Evolutionary conservation across 1,284 basidiomycete genomes (phyloP).

Genomic region (Rhodotorula sp.): DNA sequence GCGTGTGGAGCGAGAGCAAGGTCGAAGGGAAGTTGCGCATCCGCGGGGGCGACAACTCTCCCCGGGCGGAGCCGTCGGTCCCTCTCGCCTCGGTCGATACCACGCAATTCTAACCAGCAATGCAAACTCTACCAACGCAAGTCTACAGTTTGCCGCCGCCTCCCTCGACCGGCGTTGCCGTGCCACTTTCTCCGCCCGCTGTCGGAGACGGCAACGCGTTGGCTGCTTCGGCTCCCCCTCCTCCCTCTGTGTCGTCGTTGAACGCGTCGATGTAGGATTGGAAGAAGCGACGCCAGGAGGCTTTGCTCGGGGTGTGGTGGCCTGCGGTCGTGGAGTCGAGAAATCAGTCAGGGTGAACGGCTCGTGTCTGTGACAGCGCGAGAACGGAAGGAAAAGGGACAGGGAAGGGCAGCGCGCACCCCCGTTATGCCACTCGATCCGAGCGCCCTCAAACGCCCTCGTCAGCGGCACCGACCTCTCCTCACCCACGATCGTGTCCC

Average conservation of each 20-base stretch:
- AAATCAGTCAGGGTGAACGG: neutral
- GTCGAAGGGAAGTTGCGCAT: too few species aligned
- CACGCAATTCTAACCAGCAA: too few species aligned
- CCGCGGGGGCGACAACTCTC: too few species aligned
- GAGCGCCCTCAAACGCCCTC: conserved; percentile 57
- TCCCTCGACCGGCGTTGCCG: neutral
- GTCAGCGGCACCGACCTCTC: conserved; percentile 66
- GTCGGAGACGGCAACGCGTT: conserved; percentile 19
- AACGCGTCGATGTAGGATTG: conserved; percentile 29
- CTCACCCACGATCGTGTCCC: conserved; percentile 72
- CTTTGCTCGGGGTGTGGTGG: conserved; percentile 73
- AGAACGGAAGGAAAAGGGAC: neutral
- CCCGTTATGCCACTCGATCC: conserved; percentile 70
- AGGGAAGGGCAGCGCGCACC: conserved; percentile 55
- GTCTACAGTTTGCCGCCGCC: conserved; percentile 18
- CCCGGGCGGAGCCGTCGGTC: too few species aligned
- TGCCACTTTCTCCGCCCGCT: neutral
- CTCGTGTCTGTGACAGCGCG: too few species aligned
- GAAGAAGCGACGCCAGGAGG: conserved; percentile 69
- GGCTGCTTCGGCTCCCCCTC: conserved; percentile 9
- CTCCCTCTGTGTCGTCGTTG: conserved; percentile 7
- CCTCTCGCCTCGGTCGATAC: too few species aligned
- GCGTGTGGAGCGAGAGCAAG: too few species aligned
- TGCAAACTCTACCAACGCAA: too few species aligned
- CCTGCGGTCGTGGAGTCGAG: conserved; percentile 52